Evolutionary conservation across 2,329 filamentous ascomycete genomes (phyloP).

Genomic region (Ophiobolus disseminans): DNA sequence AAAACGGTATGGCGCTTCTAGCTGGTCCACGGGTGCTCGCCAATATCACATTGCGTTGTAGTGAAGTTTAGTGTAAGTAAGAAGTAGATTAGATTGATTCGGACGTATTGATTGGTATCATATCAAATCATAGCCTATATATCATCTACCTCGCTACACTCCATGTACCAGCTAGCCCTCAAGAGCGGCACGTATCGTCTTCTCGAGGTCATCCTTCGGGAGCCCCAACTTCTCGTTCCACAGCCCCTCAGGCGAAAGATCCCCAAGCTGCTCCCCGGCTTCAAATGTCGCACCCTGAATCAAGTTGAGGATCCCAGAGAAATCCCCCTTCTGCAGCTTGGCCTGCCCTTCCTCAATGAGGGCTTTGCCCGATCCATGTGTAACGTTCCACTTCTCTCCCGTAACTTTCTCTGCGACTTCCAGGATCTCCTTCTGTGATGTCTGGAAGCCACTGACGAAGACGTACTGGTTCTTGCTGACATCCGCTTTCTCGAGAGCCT

Average conservation of each 20-base stretch:
- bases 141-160: neutral
- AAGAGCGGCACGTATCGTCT: conserved; percentile 41
- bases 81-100: too few species aligned
- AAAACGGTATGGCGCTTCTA: conserved; percentile 10
- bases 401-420: conserved; percentile 61
- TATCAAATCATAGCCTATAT: too few species aligned
- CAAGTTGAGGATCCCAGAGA: conserved; percentile 26
- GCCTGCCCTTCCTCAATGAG: conserved; percentile 38
- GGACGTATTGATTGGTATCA: too few species aligned
- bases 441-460: conserved; percentile 63
- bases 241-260: conserved; percentile 30
- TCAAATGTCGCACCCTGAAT: conserved; percentile 27
- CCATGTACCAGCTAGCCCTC: conserved; percentile 22
- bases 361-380: conserved; percentile 44
- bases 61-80: too few species aligned
- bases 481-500: conserved; percentile 58
- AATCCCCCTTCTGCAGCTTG: conserved; percentile 49
- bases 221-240: conserved; percentile 55
- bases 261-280: conserved; percentile 24
- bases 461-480: conserved; percentile 66
- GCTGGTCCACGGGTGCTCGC: too few species aligned
- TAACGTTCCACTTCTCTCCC: conserved; percentile 60
- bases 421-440: conserved; percentile 66
- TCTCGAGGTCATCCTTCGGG: conserved; percentile 50
- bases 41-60: too few species aligned